These are phyloP conservation scores for Ilex asprella DNA, from an alignment of 257 asterid genomes.

Conservation along the genomic window DNA sequence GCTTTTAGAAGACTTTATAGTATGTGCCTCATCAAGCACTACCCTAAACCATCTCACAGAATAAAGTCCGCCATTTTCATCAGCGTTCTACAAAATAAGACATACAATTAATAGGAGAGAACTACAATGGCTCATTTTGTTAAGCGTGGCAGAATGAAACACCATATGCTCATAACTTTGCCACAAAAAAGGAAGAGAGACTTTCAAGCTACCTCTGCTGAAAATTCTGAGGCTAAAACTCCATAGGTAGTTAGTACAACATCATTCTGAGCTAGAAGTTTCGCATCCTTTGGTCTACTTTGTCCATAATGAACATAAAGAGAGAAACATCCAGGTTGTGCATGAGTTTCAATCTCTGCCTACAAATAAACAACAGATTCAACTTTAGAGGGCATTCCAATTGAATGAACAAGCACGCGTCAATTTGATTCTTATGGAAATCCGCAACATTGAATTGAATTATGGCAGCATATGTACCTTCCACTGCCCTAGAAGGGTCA, in stretches of 20 bases:
- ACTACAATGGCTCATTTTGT: background rate
- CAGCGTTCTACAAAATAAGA: constrained; percentile 49
- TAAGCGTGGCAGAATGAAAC: background rate
- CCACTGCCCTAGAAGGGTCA: constrained; percentile 98
- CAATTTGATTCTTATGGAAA: constrained; percentile 16
- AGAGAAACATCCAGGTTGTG: constrained; percentile 70
- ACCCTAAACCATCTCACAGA: constrained; percentile 90
- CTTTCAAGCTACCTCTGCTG: constrained; percentile 54
- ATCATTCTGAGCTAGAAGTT: constrained; percentile 66
- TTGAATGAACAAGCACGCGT: constrained; percentile 6
- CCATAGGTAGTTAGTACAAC: constrained; percentile 94
- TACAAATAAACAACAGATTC: constrained; percentile 24
- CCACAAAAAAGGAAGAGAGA: constrained; percentile 5
- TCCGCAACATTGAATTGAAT: constrained; percentile 3
- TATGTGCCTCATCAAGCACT: constrained; percentile 94
- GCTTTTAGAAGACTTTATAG: constrained; percentile 93
- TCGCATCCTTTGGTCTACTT: constrained; percentile 77
- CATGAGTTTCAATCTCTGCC: constrained; percentile 93
- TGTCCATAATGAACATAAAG: constrained; percentile 87
- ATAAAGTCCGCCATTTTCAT: constrained; percentile 69
- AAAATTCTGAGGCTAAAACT: constrained; percentile 82
- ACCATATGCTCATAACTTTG: background rate
- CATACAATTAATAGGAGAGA: background rate
- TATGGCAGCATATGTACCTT: constrained; percentile 46
- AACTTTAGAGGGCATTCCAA: constrained; percentile 12